Percentiles rank a stretch among this genome's conserved stretches.
These are phyloP conservation scores for Wickerhamomyces tratensis DNA, from an alignment of 805 yeast species.

Conservation along the genomic window DNA sequence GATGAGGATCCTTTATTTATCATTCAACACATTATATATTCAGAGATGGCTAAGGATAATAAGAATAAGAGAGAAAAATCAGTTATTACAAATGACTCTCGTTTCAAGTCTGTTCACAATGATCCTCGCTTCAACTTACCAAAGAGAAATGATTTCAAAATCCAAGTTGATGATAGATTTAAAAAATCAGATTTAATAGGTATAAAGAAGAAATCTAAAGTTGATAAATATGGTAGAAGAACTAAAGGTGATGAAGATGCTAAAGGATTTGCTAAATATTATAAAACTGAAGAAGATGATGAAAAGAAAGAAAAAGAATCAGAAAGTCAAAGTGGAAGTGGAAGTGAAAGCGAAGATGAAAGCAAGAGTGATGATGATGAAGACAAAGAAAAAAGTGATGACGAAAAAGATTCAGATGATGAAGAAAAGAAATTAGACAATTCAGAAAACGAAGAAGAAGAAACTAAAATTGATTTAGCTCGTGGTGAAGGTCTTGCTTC, in stretches of 20 bases:
- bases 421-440: constrained; percentile 11
- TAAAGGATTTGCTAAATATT: constrained; percentile 56
- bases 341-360: constrained; percentile 12
- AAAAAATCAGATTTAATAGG: constrained; percentile 50
- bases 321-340: constrained; percentile 36
- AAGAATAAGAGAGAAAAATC: not conserved
- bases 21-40: too few species aligned
- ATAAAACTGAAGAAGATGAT: constrained; percentile 25
- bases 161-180: constrained; percentile 81
- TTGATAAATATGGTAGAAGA: constrained; percentile 85
- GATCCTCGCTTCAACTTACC: constrained; percentile 88
- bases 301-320: constrained; percentile 7
- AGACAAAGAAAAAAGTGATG: constrained; percentile 9
- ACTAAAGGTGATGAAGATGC: constrained; percentile 33
- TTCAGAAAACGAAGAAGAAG: constrained; percentile 1
- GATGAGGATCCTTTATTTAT: not conserved
- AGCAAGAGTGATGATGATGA: too few species aligned
- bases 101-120: constrained; percentile 69
- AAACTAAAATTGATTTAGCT: constrained; percentile 39
- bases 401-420: constrained; percentile 13
- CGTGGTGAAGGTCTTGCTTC: constrained; percentile 52
- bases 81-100: constrained; percentile 46
- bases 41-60: not conserved
- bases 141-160: constrained; percentile 55
- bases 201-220: constrained; percentile 45